Evolutionary conservation across 768 basidiomycete genomes (phyloP), one percentile per base, ranked within the genome.

Genomic region (Boletus tomentosulus): DNA sequence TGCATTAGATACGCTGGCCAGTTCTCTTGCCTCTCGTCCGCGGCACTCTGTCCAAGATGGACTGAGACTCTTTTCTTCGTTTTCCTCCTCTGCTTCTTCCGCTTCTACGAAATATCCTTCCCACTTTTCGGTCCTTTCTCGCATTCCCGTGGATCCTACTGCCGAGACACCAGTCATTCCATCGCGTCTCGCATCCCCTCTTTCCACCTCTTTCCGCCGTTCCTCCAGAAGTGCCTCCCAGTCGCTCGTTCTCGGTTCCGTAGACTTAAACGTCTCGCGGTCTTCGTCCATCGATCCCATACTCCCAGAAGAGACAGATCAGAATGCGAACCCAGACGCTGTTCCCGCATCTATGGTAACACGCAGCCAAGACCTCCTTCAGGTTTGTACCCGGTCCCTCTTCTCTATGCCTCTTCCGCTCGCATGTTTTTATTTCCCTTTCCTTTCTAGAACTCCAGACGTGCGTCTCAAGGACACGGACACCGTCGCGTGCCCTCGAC

Each of bases 321-420:
- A 52, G 19, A 38, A 57, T 8, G 38, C 25, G 25, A 41, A 56
- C 16, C 43, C 39, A 1, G 64, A 60, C 22, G 35, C 25, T 7
- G 60, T 25, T 7, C 38, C 53, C 9, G 24, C 8, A 10, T 54
- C 58, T 16, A 65, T 41, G 9, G 46, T 62, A 25, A 70, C 67
- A 4, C 47, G 49, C 15, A 68, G 67, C 35, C 69, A 66, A 53
- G 67, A 67, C 42, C 62, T 70, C 22, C 52, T 43, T 46, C 69
- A 68, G 69, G 69, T 71, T 54, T 6, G 60, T 19, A 34, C 51
- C 19, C 12, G 4, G 3, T 48, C 38, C 11, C 31, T 12, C 41
- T 16, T 52, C 16, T 35, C 11, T 19, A 11, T 41, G 9, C 37
- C 47, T 16, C 47, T 16, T 51, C 58, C 53, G 33, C 43, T 30